Conservation (phyloP, 75 land plant species). For the Pseudotsuga menziesii region DNA sequence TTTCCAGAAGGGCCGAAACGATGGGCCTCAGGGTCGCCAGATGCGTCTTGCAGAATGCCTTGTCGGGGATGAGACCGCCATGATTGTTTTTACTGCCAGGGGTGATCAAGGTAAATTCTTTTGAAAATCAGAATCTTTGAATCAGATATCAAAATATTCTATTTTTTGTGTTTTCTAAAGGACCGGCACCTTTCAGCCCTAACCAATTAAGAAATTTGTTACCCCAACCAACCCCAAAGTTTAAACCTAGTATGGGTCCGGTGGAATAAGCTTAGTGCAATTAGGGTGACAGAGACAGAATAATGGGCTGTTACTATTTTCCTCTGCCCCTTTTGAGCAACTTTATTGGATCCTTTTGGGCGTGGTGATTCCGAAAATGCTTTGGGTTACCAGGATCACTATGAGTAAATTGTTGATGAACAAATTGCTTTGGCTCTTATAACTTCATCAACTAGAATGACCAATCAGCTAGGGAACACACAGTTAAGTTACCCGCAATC, state of each 20-base stretch:
- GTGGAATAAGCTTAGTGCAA: neutral
- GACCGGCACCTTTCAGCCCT: neutral
- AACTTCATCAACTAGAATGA: too few species aligned
- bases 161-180: neutral
- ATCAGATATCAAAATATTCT: neutral
- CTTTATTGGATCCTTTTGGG: too few species aligned
- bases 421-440: too few species aligned
- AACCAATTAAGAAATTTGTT: neutral
- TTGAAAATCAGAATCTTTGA: neutral
- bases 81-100: constrained; percentile 36
- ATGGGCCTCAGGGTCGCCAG: constrained; percentile 26
- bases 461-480: too few species aligned
- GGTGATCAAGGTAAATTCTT: constrained; percentile 21
- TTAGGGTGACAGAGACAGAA: too few species aligned
- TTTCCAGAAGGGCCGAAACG: constrained; percentile 24
- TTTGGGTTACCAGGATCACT: too few species aligned
- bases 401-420: too few species aligned
- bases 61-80: constrained; percentile 36
- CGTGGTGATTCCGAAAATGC: too few species aligned
- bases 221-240: neutral
- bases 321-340: too few species aligned
- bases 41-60: constrained; percentile 30
- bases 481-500: too few species aligned
- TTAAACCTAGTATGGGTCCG: too few species aligned
- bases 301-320: too few species aligned